These are phyloP conservation scores for Volutella citrinella DNA, from an alignment of 2,329 filamentous ascomycete species.

Conservation along the genomic window DNA sequence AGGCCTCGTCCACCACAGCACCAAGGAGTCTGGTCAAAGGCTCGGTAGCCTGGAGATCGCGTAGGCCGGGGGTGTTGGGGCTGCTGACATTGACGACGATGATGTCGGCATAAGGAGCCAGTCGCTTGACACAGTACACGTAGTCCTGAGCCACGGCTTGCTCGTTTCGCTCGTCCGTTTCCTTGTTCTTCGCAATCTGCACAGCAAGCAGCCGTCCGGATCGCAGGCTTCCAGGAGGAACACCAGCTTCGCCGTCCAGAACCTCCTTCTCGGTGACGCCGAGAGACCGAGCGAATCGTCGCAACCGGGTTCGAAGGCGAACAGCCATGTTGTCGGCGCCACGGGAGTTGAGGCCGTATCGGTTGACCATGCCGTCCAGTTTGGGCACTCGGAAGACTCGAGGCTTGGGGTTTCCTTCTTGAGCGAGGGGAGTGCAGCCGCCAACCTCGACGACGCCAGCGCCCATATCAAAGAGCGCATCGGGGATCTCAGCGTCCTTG, in stretches of 20 bases:
- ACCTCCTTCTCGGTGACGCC: conserved; percentile 72
- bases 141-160: conserved; percentile 78
- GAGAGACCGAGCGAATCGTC: conserved; percentile 68
- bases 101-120: conserved; percentile 89
- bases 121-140: conserved; percentile 79
- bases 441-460: conserved; percentile 89
- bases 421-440: conserved; percentile 82
- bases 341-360: conserved; percentile 90
- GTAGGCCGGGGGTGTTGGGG: conserved; percentile 89
- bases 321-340: conserved; percentile 86
- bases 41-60: conserved; percentile 80
- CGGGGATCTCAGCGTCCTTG: conserved; percentile 88
- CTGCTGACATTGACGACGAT: conserved; percentile 98
- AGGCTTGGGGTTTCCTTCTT: conserved; percentile 82
- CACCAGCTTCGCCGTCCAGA: conserved; percentile 70
- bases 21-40: conserved; percentile 77
- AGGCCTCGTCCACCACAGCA: conserved; percentile 78
- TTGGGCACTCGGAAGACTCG: conserved; percentile 83
- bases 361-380: conserved; percentile 87
- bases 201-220: conserved; percentile 79
- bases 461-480: conserved; percentile 79
- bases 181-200: conserved; percentile 96
- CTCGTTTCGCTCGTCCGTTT: conserved; percentile 80
- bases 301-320: conserved; percentile 71
- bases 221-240: conserved; percentile 78